A percentile compares a stretch with the other conserved stretches of the same genome.
Conservation (phyloP, 768 basidiomycete species). For the Lentinula boryana region DNA sequence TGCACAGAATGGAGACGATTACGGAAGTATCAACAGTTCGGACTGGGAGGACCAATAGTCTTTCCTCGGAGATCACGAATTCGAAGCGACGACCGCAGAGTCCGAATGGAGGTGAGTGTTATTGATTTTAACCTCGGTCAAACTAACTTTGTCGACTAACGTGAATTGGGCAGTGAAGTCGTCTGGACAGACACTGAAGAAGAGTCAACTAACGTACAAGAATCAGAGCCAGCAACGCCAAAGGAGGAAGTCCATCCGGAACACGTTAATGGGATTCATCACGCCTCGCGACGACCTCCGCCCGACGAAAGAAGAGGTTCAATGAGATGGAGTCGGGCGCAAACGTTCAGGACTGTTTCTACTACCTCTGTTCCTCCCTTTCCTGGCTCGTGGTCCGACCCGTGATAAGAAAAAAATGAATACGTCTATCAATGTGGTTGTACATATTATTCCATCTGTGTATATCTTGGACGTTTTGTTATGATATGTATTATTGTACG, state of each 20-base stretch:
- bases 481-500: not conserved
- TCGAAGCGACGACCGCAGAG: not conserved
- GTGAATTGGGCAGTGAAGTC: slow-evolving; percentile 2
- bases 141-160: not conserved
- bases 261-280: not conserved
- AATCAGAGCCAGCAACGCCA: slow-evolving; percentile 4
- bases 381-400: slow-evolving; percentile 2
- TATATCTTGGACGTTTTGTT: not conserved
- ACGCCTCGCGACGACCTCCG: not conserved
- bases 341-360: not conserved
- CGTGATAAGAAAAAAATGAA: not conserved
- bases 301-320: not conserved
- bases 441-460: not conserved
- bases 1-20: slow-evolving; percentile 3
- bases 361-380: slow-evolving; percentile 2
- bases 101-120: slow-evolving; percentile 1
- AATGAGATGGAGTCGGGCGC: slow-evolving; percentile 2
- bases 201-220: slow-evolving; percentile 5
- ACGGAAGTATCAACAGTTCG: slow-evolving; percentile 6
- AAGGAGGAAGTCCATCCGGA: slow-evolving; percentile 5
- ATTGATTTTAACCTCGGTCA: not conserved
- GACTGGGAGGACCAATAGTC: not conserved
- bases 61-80: not conserved
- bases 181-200: slow-evolving; percentile 6
- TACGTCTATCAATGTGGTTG: too few species aligned